Evolutionary conservation across 2,329 filamentous ascomycete species (phyloP).

Genomic region (Eurotiales sp.): DNA sequence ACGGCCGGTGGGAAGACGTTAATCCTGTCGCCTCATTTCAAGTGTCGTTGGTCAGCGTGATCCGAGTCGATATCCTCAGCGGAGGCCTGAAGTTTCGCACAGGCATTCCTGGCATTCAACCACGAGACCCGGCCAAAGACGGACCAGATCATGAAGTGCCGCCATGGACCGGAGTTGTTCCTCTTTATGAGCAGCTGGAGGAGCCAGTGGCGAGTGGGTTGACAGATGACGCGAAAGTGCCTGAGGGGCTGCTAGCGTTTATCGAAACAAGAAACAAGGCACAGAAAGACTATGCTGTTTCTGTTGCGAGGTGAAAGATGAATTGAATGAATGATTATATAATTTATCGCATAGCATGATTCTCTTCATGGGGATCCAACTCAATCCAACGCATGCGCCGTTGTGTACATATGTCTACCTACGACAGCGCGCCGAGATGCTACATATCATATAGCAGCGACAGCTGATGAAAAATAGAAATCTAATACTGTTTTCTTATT

Average conservation of each 20-base stretch:
- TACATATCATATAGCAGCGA: no score
- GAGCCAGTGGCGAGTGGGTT: constrained; percentile 4
- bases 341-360: no score
- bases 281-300: not conserved
- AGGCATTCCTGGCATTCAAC: constrained; percentile 12
- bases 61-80: constrained; percentile 10
- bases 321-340: no score
- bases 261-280: constrained; percentile 1
- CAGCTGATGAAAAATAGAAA: no score
- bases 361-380: no score
- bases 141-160: constrained; percentile 7
- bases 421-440: no score
- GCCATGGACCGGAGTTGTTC: constrained; percentile 4
- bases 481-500: no score
- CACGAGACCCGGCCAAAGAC: constrained; percentile 7
- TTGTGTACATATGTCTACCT: not conserved
- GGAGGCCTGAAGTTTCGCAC: constrained; percentile 6
- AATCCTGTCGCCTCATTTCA: constrained; percentile 15
- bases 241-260: not conserved
- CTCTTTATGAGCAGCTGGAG: constrained; percentile 2
- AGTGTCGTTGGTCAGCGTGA: constrained; percentile 10
- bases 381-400: no score
- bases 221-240: constrained; percentile 1
- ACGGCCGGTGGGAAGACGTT: constrained; percentile 13
- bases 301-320: not conserved